Evolutionary conservation across 164 flowering plant genomes (phyloP).

Genomic region (Nymphaea thermarum): DNA sequence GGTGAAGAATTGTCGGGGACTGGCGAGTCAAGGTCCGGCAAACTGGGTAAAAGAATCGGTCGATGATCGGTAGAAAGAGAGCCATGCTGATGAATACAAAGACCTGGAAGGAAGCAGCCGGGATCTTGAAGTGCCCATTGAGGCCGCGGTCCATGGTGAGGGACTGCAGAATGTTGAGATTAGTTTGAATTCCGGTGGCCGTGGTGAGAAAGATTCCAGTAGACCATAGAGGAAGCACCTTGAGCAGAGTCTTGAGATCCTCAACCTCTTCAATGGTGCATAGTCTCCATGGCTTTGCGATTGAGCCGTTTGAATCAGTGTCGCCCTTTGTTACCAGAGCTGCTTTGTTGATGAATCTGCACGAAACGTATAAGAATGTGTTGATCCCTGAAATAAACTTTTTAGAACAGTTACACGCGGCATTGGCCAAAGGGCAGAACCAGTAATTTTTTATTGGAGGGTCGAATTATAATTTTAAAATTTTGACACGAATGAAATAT

Average conservation of each 20-base stretch:
- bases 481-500: no score
- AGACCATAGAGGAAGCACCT: constrained; percentile 52
- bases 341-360: constrained; percentile 52
- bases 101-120: constrained; percentile 44
- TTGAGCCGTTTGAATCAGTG: constrained; percentile 14
- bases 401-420: no score
- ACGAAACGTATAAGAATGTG: neutral
- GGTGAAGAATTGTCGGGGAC: constrained; percentile 31
- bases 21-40: constrained; percentile 22
- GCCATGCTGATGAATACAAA: constrained; percentile 24
- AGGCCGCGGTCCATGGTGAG: constrained; percentile 57
- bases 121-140: constrained; percentile 40
- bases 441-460: no score
- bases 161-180: constrained; percentile 48
- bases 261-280: constrained; percentile 58
- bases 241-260: constrained; percentile 45
- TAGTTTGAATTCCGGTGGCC: constrained; percentile 29
- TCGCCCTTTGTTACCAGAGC: constrained; percentile 34
- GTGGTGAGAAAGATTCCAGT: constrained; percentile 27
- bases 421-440: no score
- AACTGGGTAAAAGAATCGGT: constrained; percentile 34
- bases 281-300: constrained; percentile 37
- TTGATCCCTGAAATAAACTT: no score
- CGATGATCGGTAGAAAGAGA: constrained; percentile 23
- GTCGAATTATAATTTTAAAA: no score